A percentile compares a stretch with the other conserved stretches of the same genome.
Conservation (phyloP, 2,329 filamentous ascomycete species). For the Microsporum audouinii region DNA sequence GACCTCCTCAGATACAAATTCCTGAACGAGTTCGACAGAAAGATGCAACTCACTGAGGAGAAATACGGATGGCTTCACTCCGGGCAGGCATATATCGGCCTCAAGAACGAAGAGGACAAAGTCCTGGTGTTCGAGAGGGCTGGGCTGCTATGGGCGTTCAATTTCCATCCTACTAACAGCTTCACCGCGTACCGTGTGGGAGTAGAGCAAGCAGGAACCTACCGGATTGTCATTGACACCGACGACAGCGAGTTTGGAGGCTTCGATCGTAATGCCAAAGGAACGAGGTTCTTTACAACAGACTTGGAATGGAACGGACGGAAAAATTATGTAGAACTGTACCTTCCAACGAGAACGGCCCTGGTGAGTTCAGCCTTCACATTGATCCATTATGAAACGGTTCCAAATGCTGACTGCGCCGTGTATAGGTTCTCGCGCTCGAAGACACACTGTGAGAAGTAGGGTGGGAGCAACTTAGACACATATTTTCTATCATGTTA, state of each 20-base stretch:
- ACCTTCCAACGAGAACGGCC: slow-evolving; percentile 72
- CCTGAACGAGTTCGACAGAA: slow-evolving; percentile 84
- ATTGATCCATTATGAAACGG: neutral
- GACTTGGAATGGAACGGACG: slow-evolving; percentile 80
- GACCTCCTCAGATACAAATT: slow-evolving; percentile 73
- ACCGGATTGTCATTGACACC: slow-evolving; percentile 72
- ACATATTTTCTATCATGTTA: neutral
- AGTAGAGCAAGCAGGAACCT: slow-evolving; percentile 72
- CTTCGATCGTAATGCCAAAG: slow-evolving; percentile 61
- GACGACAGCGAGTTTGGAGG: slow-evolving; percentile 72
- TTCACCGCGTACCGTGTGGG: slow-evolving; percentile 90
- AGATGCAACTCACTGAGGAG: slow-evolving; percentile 78
- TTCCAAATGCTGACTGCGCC: neutral
- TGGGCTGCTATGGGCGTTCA: slow-evolving; percentile 86
- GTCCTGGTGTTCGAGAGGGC: slow-evolving; percentile 90
- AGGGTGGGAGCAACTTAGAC: neutral
- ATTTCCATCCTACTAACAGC: slow-evolving; percentile 77
- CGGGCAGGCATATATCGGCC: slow-evolving; percentile 76
- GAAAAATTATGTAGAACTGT: slow-evolving; percentile 85
- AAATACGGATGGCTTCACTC: slow-evolving; percentile 86
- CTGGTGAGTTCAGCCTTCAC: slow-evolving; percentile 46
- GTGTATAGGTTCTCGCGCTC: slow-evolving; percentile 44
- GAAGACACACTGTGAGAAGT: slow-evolving; percentile 25
- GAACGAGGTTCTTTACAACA: slow-evolving; percentile 85
- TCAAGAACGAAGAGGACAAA: slow-evolving; percentile 92